Conservation (phyloP, 768 basidiomycete genomes). For the Leccinum disarticulatum region DNA sequence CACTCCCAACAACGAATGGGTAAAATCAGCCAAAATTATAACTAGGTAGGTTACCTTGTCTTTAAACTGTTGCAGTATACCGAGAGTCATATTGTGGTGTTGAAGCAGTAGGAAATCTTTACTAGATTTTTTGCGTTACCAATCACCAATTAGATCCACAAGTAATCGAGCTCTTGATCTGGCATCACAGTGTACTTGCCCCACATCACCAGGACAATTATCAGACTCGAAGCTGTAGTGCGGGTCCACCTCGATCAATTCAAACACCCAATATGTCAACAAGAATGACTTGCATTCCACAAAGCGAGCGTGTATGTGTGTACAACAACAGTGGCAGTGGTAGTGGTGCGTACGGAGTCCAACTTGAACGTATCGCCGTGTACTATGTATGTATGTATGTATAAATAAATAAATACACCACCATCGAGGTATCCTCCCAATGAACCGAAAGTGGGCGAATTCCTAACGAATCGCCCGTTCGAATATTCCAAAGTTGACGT, state of each 20-base stretch:
- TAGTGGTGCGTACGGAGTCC: not conserved
- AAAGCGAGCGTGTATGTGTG: slow-evolving; percentile 12
- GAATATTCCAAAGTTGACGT: not conserved
- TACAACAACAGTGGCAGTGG: not conserved
- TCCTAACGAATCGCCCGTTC: not conserved
- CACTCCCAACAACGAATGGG: too few relatives aligned
- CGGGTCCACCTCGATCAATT: not conserved
- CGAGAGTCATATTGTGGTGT: too few relatives aligned
- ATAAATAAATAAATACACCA: slow-evolving; percentile 1
- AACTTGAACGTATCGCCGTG: not conserved
- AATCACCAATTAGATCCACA: not conserved
- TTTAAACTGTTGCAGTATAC: too few relatives aligned
- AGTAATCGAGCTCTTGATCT: not conserved
- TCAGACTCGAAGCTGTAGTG: not conserved
- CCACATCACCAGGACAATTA: not conserved
- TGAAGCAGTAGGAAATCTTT: too few relatives aligned
- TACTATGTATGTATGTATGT: not conserved
- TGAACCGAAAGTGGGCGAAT: not conserved
- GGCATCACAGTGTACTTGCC: too few relatives aligned
- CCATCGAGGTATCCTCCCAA: slow-evolving; percentile 7
- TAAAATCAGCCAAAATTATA: too few relatives aligned
- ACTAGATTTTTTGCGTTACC: not conserved
- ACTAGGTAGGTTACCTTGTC: too few relatives aligned
- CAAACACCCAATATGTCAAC: not conserved
- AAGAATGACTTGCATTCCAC: slow-evolving; percentile 9